Base-by-base conservation (phyloP, 257 asterid species). In the Dorcoceras hygrometricum region DNA sequence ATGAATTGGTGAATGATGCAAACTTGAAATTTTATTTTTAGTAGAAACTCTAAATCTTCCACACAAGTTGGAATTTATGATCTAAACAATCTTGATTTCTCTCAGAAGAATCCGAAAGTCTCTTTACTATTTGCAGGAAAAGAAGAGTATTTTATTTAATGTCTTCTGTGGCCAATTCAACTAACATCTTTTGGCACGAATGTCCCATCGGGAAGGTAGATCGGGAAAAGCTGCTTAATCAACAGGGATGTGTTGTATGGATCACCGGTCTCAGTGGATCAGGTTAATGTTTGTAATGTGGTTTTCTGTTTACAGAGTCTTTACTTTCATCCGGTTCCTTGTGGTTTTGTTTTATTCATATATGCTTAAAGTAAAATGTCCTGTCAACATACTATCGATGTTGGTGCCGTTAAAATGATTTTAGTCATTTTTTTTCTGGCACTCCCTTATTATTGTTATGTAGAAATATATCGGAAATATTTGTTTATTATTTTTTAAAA, bases 261-360 rank as follows among this genome's bases (percentile, higher is more conserved):
- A 89, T 92, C 75, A 92, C 98, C 54, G 98, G 98, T 62, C 93
- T 92, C 58, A 92, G 98, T 74, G 98, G 98, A 75, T 92, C 98
- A 82, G 98, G 98, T 92, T 55, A 67, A 26, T 51, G 16, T 56
- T 29, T 10, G 20, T 25, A n/a, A 2, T 31, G 9, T 29, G 57
- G 65, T 66, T 46, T 46, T 18, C 8, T 14, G 18, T 46, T 16
- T 46, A 46, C 22, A 46, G 6, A 2, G 22, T 53, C 28, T 23
- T 36, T 16, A n/a, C 10, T 62, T 18, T 23, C 51, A 43, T 5
- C 25, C 22, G 11, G 51, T 25, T 18, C 54, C 4, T 16, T 28
- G 48, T 29, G 20, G 27, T 62, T 12, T 57, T 43, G 36, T 25
- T 29, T 20, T 59, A 36, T 54, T 23, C 53, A n/a, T 34, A 20